Percentiles rank a stretch among this genome's conserved stretches.
Evolutionary conservation across 2,329 filamentous ascomycete genomes (phyloP).

Genomic region (Colletotrichum sansevieriae): DNA sequence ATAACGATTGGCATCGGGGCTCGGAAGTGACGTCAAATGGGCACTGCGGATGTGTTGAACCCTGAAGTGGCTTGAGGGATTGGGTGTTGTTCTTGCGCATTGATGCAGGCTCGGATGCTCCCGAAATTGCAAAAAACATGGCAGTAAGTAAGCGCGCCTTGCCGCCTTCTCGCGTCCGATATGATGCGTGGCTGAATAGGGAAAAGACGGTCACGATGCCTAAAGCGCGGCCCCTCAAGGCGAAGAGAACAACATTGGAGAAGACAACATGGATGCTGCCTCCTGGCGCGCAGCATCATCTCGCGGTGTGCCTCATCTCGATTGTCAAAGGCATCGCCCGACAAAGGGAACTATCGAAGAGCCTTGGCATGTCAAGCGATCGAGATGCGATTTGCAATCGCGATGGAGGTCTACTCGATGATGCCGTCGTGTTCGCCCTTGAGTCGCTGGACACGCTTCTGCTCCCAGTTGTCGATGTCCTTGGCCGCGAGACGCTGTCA

Average conservation of each 20-base stretch:
- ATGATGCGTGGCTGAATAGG: background rate
- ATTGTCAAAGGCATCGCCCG: background rate
- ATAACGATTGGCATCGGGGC: slow-evolving; percentile 31
- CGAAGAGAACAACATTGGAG: slow-evolving; percentile 8
- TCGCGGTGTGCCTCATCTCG: slow-evolving; percentile 20
- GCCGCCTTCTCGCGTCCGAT: slow-evolving; percentile 8
- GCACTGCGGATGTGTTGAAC: slow-evolving; percentile 26
- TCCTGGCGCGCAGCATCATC: background rate
- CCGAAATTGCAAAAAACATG: slow-evolving; percentile 31
- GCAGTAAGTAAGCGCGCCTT: slow-evolving; percentile 18
- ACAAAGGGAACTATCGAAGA: background rate
- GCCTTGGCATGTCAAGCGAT: background rate
- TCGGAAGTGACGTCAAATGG: slow-evolving; percentile 34
- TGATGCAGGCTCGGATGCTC: slow-evolving; percentile 29
- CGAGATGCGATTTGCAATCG: slow-evolving; percentile 24
- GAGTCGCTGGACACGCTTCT: slow-evolving; percentile 91
- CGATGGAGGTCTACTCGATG: slow-evolving; percentile 57
- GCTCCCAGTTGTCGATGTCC: slow-evolving; percentile 96
- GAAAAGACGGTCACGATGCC: background rate
- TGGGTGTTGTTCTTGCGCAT: slow-evolving; percentile 27
- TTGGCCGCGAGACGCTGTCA: slow-evolving; percentile 85
- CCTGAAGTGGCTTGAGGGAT: slow-evolving; percentile 33
- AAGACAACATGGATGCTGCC: slow-evolving; percentile 3
- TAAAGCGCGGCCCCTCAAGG: background rate
- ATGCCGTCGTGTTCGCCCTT: slow-evolving; percentile 91